phyloP scores from a whole-genome alignment of 345 rosid genomes.

The Barbarea vulgaris region DNA sequence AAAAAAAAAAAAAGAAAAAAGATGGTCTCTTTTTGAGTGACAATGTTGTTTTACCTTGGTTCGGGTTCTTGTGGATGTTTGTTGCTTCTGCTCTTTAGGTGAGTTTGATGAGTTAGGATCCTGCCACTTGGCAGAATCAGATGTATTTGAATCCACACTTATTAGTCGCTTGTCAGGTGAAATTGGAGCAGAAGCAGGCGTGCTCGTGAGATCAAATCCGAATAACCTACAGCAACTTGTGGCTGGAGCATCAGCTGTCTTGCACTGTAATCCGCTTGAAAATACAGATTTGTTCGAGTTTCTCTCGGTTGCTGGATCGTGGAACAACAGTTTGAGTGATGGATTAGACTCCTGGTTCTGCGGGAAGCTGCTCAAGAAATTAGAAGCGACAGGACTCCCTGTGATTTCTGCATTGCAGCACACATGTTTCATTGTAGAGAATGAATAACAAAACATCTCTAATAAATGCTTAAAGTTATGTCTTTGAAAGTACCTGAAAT shows the following conservation, averaged over 20 bases:
- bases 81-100: slow-evolving; percentile 46
- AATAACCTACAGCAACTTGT: slow-evolving; percentile 59
- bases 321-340: slow-evolving; percentile 27
- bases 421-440: not conserved
- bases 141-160: slow-evolving; percentile 25
- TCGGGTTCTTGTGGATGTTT: slow-evolving; percentile 55
- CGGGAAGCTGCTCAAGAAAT: slow-evolving; percentile 51
- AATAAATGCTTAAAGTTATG: too few relatives aligned
- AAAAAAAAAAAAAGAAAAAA: not conserved
- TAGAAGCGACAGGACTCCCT: slow-evolving; percentile 49
- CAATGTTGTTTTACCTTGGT: slow-evolving; percentile 61
- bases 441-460: too few relatives aligned
- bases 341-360: slow-evolving; percentile 46
- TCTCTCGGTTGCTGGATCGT: slow-evolving; percentile 46
- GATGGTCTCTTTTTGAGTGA: not conserved
- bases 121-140: slow-evolving; percentile 41
- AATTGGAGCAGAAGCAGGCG: slow-evolving; percentile 26
- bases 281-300: slow-evolving; percentile 44
- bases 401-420: slow-evolving; percentile 46
- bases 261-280: slow-evolving; percentile 33
- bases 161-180: slow-evolving; percentile 37
- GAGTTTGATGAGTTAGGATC: slow-evolving; percentile 40
- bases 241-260: slow-evolving; percentile 43
- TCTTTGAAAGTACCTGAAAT: slow-evolving; percentile 45
- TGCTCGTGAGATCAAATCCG: slow-evolving; percentile 59